Base-by-base conservation (phyloP, 2,329 filamentous ascomycete species). In the Pezicula carpinea region DNA sequence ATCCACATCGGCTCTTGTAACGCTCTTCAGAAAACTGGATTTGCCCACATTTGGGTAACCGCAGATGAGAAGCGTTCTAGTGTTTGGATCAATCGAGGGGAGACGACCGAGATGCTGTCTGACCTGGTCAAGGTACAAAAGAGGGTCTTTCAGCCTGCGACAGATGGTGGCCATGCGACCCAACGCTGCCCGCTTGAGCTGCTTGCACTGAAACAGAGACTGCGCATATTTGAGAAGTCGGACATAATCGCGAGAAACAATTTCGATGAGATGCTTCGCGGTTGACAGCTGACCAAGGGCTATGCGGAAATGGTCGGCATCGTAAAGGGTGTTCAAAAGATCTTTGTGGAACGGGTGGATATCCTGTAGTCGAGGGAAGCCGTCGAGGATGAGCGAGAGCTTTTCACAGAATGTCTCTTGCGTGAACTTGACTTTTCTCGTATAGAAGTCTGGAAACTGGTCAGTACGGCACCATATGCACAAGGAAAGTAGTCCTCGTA, bases 1-100 rank as follows among this genome's bases (percentile, higher is more conserved):
- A 64, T 96, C 92, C 47, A 96, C 92, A 73, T 99, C 93, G 55
- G 93, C 93, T 58, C 91, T 81, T 42, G 90, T 95, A 62, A 97
- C 85, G 64, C 85, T 93, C 70, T 85, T 86, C 64, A 99, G 71
- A 75, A 99, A 99, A 58, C 89, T 95, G 47, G 89, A 95, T 75
- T 99, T 99, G 69, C 93, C 91, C 53, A 95, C 90, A 62, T 99
- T 99, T 59, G 93, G 93, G 68, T 97, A 97, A 45, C 93, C 93
- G 69, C 92, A 96, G 59, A 99, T 96, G 55, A 99, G 78, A 38
- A 99, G 82, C 1, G 93, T 99, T 59, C 93, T 80, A 33, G 93
- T 99, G 66, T 96, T 99, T 48, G 93, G 93, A 67, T 99, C 95
- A 67, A 99, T 99, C n/a, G 91, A 84, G 4, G 93, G 95, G 56